phyloP scores from a whole-genome alignment of 1,284 basidiomycete species.

The Cutaneotrichosporon mucoides region DNA sequence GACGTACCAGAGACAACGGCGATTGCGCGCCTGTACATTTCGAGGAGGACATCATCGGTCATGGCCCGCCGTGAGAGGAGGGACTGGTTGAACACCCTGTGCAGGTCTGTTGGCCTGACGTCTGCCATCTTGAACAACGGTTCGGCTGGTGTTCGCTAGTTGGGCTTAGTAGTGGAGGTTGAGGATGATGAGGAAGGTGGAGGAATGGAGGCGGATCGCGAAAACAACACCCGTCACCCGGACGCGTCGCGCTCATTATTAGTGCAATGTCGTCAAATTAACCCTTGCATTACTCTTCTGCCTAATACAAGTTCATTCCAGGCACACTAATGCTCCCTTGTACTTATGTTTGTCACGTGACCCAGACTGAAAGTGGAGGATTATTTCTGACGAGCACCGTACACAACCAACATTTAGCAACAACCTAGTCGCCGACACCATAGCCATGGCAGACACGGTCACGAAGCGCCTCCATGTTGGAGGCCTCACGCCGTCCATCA shows the following conservation, averaged over 20 bases:
- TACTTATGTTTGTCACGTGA: not conserved
- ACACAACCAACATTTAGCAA: not conserved
- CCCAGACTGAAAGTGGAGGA: not conserved
- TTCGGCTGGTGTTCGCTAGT: too few relatives aligned
- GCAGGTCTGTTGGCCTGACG: conserved; percentile 35
- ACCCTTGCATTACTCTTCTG: not conserved
- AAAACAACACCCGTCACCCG: not conserved
- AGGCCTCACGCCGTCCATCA: conserved; percentile 45
- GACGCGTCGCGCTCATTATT: not conserved
- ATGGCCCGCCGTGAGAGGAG: conserved; percentile 40
- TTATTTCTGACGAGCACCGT: conserved; percentile 5
- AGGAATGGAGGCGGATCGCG: not conserved
- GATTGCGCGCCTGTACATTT: conserved; percentile 42
- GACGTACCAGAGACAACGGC: conserved; percentile 25
- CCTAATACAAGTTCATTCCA: too few relatives aligned
- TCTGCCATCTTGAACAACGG: not conserved
- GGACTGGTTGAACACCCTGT: conserved; percentile 41
- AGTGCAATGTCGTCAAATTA: not conserved
- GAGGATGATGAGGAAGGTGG: not conserved
- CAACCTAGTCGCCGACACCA: not conserved
- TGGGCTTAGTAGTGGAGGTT: too few relatives aligned
- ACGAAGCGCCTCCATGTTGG: conserved; percentile 44
- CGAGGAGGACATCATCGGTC: conserved; percentile 32
- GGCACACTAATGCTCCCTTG: too few relatives aligned
- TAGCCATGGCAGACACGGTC: conserved; percentile 20